Conservation (phyloP, 2,329 filamentous ascomycete genomes). For the Penicillium palitans region DNA sequence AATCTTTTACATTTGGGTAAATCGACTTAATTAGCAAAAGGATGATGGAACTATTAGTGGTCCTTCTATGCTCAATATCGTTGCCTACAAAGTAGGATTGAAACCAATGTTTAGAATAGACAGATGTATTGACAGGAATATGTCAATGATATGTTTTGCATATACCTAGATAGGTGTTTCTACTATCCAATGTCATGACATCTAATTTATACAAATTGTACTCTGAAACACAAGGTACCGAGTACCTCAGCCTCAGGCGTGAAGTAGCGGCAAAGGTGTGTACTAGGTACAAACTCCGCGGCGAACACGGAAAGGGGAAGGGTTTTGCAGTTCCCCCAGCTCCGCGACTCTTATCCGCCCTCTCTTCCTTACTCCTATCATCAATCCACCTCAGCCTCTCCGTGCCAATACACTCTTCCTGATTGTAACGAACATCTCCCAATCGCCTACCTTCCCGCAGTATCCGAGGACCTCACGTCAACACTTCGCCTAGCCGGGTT, state of each 20-base stretch:
- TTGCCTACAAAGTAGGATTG: neutral
- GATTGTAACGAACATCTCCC: neutral
- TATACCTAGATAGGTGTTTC: no score
- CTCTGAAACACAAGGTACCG: neutral
- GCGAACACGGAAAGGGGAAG: slow-evolving; percentile 9
- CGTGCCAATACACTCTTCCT: neutral
- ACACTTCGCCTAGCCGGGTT: neutral
- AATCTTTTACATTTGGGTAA: neutral
- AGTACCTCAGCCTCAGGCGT: neutral
- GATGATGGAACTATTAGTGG: neutral
- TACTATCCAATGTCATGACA: neutral
- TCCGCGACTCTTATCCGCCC: slow-evolving; percentile 4
- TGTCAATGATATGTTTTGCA: neutral
- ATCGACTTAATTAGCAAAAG: neutral
- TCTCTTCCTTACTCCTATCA: slow-evolving; percentile 1
- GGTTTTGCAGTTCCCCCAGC: slow-evolving; percentile 7
- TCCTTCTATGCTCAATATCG: neutral
- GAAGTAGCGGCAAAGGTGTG: neutral
- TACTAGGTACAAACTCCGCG: slow-evolving; percentile 2
- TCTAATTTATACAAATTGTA: neutral
- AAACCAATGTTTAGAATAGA: neutral
- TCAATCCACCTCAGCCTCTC: neutral
- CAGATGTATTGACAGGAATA: neutral
- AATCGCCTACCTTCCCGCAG: neutral
- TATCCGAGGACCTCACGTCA: neutral